Evolutionary conservation across 331 rosid species (phyloP), one percentile per base, ranked within the genome.

Genomic region (Quercus phellos): DNA sequence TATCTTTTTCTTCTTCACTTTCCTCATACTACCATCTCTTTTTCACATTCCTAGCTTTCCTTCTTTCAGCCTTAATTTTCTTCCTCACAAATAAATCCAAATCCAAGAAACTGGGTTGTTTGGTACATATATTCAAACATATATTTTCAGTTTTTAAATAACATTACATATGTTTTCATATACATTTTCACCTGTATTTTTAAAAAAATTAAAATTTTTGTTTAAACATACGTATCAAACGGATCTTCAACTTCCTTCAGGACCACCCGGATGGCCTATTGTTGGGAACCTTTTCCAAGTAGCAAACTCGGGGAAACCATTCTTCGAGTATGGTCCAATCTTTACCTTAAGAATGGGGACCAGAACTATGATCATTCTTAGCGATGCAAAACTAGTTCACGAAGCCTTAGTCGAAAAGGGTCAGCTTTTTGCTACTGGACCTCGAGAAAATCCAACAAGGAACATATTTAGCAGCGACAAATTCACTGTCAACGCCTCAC

Each of bases 231-330:
- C 1, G 26, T 24, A 1, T 1, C 26, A 24, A 24, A 1, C 1
- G 26, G 1, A 24, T 24, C 26, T 0, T 24, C 26, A 83, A 34
- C 97, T 94, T 11, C 97, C 98, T 0, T 94, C 97, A 1, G 94
- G 98, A 0, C 98, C 98, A 5, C 94, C 93, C 0, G 97, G 97
- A 0, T 94, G 98, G 98, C 98, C 98, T 4, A 30, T 94, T 24
- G 97, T 92, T 4, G 98, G 98, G 2, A 94, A 94, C 81, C 96
- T 94, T 32, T 89, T 92, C 77, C 98, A 94, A 64, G 84, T 90
- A 2, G 90, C 95, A 1, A 82, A 86, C 21, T 94, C 97, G 0
- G 94, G 90, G 0, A 89, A 88, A 19, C 91, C 89, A 0, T 94
- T 94, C 89, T 86, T 84, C 17, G 86, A 85, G 21, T 92, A 88